Base-by-base conservation (phyloP, 805 yeast genomes). In the Suhomyces sp. region DNA sequence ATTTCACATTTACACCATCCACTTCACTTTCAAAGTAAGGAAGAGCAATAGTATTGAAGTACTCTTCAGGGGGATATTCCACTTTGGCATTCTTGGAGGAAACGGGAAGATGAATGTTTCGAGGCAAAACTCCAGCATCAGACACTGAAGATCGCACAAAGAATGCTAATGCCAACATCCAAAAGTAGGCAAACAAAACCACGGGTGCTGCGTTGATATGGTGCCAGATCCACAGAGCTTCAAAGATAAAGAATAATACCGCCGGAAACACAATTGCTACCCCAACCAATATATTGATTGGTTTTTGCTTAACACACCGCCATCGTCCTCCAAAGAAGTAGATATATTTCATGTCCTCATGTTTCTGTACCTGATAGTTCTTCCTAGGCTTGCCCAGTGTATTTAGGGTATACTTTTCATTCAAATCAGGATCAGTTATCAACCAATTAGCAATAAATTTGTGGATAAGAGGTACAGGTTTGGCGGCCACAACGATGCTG, bases 111-210 rank as follows among this genome's bases (percentile, higher is more conserved):
- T 86, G 93, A 4, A 81, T 54, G 55, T 83, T 82, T 40, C 79
- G 60, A 1, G 95, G 90, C 8, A 83, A 49, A 4, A 72, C 56
- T 0, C 95, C 95, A 0, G 95, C 86, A 46, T 86, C 95, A 8
- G 72, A 56, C 2, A 76, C 62, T 0, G 83, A 68, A 0, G 83
- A 80, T 37, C 59, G 69, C 6, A 80, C 37, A 40, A 78, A 77
- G 33, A 77, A 71, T 3, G 54, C 31, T 1, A 76, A n/a, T 2
- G 76, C 52, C 25, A 77, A 48, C 4, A 66, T 30, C 83, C 84
- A 81, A 24, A 74, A 50, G 48, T 85, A 85, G 13, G 72, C 56
- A 44, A 81, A 79, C 3, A 79, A 32, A 0, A 84, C 62, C 4
- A 78, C 81, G 4, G 68, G 48, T 3, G 76, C 77, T 0, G 85